Base-by-base conservation (phyloP, 805 yeast genomes). In the Wickerhamiella domercqiae region DNA sequence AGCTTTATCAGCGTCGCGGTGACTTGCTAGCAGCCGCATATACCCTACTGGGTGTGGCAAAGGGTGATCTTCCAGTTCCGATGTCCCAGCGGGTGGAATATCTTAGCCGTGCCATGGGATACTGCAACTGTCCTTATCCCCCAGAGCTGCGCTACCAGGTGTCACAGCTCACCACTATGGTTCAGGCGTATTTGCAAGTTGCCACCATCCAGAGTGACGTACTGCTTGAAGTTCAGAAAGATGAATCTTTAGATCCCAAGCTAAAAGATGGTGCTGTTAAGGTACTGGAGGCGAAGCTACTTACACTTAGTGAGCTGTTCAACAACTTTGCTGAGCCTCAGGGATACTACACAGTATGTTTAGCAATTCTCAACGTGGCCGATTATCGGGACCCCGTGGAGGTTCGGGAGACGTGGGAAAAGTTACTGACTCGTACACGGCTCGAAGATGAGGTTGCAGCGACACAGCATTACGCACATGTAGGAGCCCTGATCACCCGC, bases 71-170 rank as follows among this genome's bases (percentile, higher is more conserved):
- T 55, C 68, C 69, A 7, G 63, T 87, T 35, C 61, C 68, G 26
- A 66, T 87, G 40, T 67, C 70, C 28, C 76, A 78, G 49, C 70
- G 98, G 54, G 77, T 87, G 32, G 95, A 86, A 57, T 83, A 70
- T 53, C 63, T 90, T 38, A 81, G 96, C 1, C 70, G 96, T 47
- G 96, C 96, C 1, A 79, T 78, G 56, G 94, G 94, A 2, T 84
- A 82, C 62, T 79, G 94, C 56, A 81, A 82, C 52, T 78, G 94
- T 56, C 74, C 70, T 32, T 73, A 84, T 44, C 78, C 87, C 19
- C 81, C 87, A 21, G 70, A 67, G 41, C 67, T 76, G 51, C 69
- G 87, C 47, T 93, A 80, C 49, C 73, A 75, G 43, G 76, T 83
- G 69, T 71, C 76, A 21, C 74, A 73, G 48, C 62, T 87, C 40